Base-by-base conservation (phyloP, 1,284 basidiomycete genomes). In the Ceratobasidium sp. region DNA sequence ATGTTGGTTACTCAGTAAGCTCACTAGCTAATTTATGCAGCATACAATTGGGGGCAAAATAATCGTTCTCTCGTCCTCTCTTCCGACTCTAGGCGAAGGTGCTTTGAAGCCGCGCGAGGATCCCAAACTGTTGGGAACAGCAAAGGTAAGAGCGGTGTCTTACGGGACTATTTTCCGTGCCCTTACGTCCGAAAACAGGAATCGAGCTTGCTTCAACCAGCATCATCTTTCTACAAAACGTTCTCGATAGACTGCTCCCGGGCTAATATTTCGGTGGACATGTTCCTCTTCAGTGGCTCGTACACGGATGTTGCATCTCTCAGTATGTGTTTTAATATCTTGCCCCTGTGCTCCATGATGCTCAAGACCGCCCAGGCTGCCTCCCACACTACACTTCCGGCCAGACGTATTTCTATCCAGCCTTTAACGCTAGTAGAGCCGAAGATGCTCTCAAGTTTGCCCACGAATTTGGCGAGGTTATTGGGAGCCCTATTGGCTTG, bases 241-340 rank as follows among this genome's bases (percentile, higher is more conserved):
- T 98, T 99, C 79, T 95, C 98, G 22, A 99, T 99, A 81, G 97
- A 99, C 79, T 99, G 97, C 82, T 98, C 97, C 7, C 90, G 97
- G 78, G 92, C 93, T 8, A 98, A 99, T 82, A 93, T 99, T 46
- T 96, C 96, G 0, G 96, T 99, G 74, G 97, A 99, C 83, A 98
- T 99, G 97, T 99, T 98, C 91, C 86, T 99, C 71, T 98, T 98
- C 85, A 93, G 93, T 76, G 88, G 94, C 16, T 86, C 88, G 31
- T 99, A 99, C 82, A 96, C 97, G 78, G 98, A 99, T 83, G 94
- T 99, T 49, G 95, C 98, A 1, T 96, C 92, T 75, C 86, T 98
- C 43, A 90, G 93, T 93, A 81, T 22, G 85, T 78, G 41, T 27
- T 34, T n/a, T 34, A 11, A 9, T 46, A 6, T 2, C 13, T 13